A percentile compares a stretch with the other conserved stretches of the same genome.
phyloP scores from a whole-genome alignment of 192 early-diverging fungal species.

The Backusella liffmaniae region DNA sequence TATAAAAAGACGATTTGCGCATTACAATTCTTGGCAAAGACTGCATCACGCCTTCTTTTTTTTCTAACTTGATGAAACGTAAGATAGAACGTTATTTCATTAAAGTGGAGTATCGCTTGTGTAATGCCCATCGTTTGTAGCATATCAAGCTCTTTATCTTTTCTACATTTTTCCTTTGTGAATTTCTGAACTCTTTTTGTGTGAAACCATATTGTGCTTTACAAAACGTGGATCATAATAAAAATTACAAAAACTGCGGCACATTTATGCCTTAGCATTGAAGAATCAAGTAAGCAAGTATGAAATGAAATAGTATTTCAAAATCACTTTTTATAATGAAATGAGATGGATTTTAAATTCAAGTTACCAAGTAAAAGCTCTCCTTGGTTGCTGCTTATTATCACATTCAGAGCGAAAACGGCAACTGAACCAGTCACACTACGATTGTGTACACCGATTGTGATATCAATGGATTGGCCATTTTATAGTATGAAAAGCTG shows the following conservation, averaged over 20 bases:
- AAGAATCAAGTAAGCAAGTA: not conserved
- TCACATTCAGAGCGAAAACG: not conserved
- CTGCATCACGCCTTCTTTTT: not conserved
- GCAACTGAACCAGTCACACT: too few species aligned
- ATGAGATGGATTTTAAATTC: too few species aligned
- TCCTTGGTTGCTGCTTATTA: not conserved
- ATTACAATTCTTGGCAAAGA: not conserved
- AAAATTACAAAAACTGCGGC: not conserved
- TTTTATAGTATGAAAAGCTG: not conserved
- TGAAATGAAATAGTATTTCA: too few species aligned
- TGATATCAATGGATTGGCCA: not conserved
- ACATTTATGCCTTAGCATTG: not conserved
- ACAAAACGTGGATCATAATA: not conserved
- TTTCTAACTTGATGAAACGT: not conserved
- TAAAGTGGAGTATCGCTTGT: not conserved
- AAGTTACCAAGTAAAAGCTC: not conserved
- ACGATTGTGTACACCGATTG: too few species aligned
- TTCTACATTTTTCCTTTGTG: too few species aligned
- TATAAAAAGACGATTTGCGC: not conserved
- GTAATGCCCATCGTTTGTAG: too few species aligned
- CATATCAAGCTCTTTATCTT: too few species aligned
- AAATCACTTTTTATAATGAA: too few species aligned
- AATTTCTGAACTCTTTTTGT: not conserved
- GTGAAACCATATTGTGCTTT: not conserved
- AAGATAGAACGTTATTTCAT: not conserved